A percentile compares a stretch with the other conserved stretches of the same genome.
phyloP scores from a whole-genome alignment of 2,329 filamentous ascomycete genomes.

The Aspergillus sp. region DNA sequence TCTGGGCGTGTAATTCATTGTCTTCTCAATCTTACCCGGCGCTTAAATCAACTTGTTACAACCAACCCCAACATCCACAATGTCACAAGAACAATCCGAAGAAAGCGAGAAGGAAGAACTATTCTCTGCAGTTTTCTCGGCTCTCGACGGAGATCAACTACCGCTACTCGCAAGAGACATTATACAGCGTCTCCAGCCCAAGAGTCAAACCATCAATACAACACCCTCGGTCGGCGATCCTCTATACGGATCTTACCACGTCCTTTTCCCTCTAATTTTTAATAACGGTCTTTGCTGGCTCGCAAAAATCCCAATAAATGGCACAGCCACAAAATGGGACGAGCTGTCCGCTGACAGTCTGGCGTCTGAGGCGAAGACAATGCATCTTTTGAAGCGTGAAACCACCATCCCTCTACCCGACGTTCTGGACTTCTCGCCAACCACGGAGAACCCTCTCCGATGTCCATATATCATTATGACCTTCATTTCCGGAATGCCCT shows the following conservation, averaged over 20 bases:
- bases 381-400: constrained; percentile 28
- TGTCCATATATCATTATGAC: not conserved
- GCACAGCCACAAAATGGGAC: not conserved
- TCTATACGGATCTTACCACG: not conserved
- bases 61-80: too few species aligned
- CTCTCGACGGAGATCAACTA: too few species aligned
- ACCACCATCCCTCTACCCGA: constrained; percentile 32
- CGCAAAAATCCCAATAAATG: not conserved
- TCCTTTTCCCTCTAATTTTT: not conserved
- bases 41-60: too few species aligned
- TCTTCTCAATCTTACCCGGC: too few species aligned
- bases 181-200: too few species aligned
- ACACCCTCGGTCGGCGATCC: too few species aligned
- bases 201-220: too few species aligned
- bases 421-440: constrained; percentile 27
- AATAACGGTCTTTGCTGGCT: not conserved
- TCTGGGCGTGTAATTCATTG: too few species aligned
- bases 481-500: not conserved
- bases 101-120: too few species aligned
- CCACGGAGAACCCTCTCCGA: constrained; percentile 11
- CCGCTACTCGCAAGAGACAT: too few species aligned
- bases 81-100: too few species aligned
- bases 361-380: constrained; percentile 27
- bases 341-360: not conserved
- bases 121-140: too few species aligned